Percentiles rank a stretch among this genome's conserved stretches.
phyloP scores from a whole-genome alignment of 345 rosid species.

The Eucalyptus sp. region DNA sequence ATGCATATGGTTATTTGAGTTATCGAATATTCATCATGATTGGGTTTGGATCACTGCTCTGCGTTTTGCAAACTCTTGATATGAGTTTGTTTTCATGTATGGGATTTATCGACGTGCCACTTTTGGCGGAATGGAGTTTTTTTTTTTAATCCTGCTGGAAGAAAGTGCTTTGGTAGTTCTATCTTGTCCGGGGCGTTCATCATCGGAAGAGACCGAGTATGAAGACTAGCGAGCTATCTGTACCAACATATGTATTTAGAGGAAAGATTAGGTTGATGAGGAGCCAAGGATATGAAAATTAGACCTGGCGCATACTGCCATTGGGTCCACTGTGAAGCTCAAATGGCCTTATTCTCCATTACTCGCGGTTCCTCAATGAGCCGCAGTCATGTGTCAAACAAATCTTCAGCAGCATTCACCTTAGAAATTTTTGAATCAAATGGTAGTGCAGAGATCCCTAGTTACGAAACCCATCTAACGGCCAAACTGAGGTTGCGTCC shows the following conservation, averaged over 20 bases:
- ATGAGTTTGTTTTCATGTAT: too few relatives aligned
- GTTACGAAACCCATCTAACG: not conserved
- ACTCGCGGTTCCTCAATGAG: not conserved
- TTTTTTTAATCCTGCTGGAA: too few relatives aligned
- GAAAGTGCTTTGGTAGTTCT: too few relatives aligned
- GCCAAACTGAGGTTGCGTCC: not conserved
- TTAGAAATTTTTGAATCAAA: not conserved
- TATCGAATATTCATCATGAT: too few relatives aligned
- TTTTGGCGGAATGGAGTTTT: too few relatives aligned
- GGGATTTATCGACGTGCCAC: too few relatives aligned
- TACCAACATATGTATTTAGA: not conserved
- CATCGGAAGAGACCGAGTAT: constrained; percentile 41
- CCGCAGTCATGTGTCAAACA: not conserved
- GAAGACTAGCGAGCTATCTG: constrained; percentile 40
- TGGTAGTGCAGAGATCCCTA: not conserved
- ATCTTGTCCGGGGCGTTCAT: too few relatives aligned
- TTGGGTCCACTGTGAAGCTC: not conserved
- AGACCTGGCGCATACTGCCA: not conserved
- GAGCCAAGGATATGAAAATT: not conserved
- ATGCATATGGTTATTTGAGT: too few relatives aligned
- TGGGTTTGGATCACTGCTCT: too few relatives aligned
- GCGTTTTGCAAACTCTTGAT: too few relatives aligned
- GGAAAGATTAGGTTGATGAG: not conserved
- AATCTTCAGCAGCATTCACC: not conserved
- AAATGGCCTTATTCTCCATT: not conserved